These are phyloP conservation scores for Cryoendolithus antarcticus DNA, from an alignment of 2,329 filamentous ascomycete genomes.

Conservation along the genomic window DNA sequence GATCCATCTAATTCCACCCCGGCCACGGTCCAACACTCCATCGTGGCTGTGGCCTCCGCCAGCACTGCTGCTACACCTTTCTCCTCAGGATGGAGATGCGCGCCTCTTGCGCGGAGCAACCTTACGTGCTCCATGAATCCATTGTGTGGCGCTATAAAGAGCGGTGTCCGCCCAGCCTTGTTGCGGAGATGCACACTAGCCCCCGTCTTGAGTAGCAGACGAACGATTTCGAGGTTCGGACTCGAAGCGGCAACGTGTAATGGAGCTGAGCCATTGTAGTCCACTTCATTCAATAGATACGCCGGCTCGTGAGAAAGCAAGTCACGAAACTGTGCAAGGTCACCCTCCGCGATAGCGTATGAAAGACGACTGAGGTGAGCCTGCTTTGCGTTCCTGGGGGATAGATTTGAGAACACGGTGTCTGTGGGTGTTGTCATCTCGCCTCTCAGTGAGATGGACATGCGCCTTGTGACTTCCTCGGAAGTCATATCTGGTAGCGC, in stretches of 20 bases:
- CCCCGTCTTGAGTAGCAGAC: slow-evolving; percentile 43
- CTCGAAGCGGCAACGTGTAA: slow-evolving; percentile 46
- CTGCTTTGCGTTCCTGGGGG: slow-evolving; percentile 1
- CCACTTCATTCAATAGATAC: slow-evolving; percentile 59
- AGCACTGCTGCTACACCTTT: slow-evolving; percentile 38
- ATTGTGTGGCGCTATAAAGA: slow-evolving; percentile 47
- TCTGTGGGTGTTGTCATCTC: slow-evolving; percentile 58
- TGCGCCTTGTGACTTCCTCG: slow-evolving; percentile 54
- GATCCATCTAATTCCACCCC: too few relatives aligned
- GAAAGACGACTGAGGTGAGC: slow-evolving; percentile 55
- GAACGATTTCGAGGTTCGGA: slow-evolving; percentile 42
- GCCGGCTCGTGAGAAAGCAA: slow-evolving; percentile 55
- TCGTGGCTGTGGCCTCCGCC: too few relatives aligned
- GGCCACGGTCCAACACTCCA: too few relatives aligned
- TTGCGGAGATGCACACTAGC: slow-evolving; percentile 50
- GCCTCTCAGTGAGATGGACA: slow-evolving; percentile 65
- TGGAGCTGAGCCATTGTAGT: slow-evolving; percentile 70
- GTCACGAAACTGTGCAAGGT: slow-evolving; percentile 52
- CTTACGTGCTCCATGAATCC: slow-evolving; percentile 42
- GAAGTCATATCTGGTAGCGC: slow-evolving; percentile 53
- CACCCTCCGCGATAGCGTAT: slow-evolving; percentile 64
- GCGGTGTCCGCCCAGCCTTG: slow-evolving; percentile 43
- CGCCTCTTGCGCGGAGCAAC: slow-evolving; percentile 43
- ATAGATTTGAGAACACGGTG: slow-evolving; percentile 2
- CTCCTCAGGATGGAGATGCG: slow-evolving; percentile 48